These are phyloP conservation scores for Ichthyophthirius multifiliis DNA, from an alignment of 169 alveolate genomes.

Conservation along the genomic window DNA sequence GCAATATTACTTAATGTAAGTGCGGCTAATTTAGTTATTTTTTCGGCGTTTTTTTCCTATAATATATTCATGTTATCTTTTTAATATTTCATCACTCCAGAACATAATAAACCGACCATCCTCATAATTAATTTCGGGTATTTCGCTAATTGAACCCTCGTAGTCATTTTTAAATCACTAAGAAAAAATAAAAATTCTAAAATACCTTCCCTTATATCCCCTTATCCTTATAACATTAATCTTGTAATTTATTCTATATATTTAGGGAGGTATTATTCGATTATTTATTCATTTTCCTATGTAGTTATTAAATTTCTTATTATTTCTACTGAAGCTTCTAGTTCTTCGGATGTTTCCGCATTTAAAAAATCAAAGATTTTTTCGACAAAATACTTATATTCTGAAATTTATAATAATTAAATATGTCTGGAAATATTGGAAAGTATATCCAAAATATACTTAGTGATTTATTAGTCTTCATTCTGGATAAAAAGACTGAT, in stretches of 20 bases:
- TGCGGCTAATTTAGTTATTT: constrained; percentile 78
- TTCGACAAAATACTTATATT: constrained; percentile 51
- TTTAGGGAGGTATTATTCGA: constrained; percentile 65
- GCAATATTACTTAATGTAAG: constrained; percentile 74
- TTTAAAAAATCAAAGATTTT: constrained; percentile 63
- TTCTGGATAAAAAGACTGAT: constrained; percentile 67
- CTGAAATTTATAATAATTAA: constrained; percentile 50
- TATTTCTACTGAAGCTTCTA: constrained; percentile 73
- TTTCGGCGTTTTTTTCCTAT: constrained; percentile 47
- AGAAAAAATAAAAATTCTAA: constrained; percentile 76
- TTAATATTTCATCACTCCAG: constrained; percentile 52
- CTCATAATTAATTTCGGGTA: constrained; percentile 76
- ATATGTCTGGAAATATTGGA: constrained; percentile 77
- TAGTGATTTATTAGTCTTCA: constrained; percentile 65
- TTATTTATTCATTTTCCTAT: constrained; percentile 71
- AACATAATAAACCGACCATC: constrained; percentile 74
- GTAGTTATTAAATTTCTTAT: constrained; percentile 72
- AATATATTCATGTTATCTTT: neutral
- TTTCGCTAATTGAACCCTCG: constrained; percentile 66
- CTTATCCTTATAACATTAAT: constrained; percentile 56
- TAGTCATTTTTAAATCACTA: constrained; percentile 70
- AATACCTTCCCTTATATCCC: constrained; percentile 81
- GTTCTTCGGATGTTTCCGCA: constrained; percentile 44
- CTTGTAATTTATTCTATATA: constrained; percentile 65
- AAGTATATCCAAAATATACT: constrained; percentile 68